phyloP scores from a whole-genome alignment of 1,284 basidiomycete genomes.

The Tremellales sp. region DNA sequence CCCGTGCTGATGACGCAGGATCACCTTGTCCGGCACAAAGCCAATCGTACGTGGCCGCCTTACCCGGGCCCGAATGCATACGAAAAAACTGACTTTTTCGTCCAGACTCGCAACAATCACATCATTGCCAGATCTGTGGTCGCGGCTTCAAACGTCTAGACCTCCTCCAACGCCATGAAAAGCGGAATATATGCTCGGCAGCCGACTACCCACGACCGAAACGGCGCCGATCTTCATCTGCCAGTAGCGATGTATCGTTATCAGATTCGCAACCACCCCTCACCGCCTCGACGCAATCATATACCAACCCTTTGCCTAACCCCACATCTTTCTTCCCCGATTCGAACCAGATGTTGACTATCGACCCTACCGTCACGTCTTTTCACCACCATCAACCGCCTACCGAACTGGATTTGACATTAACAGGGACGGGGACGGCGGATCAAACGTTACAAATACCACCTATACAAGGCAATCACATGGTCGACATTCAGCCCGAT shows the following conservation, averaged over 20 bases:
- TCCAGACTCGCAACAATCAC: constrained; percentile 27
- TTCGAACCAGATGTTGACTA: not conserved
- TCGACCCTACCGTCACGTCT: not conserved
- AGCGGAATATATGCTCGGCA: constrained; percentile 34
- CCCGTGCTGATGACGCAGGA: constrained; percentile 19
- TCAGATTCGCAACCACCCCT: not conserved
- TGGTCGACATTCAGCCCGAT: too few relatives aligned
- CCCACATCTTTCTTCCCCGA: not conserved
- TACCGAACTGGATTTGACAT: too few relatives aligned
- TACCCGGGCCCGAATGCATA: not conserved
- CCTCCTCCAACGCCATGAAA: constrained; percentile 37
- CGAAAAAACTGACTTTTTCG: not conserved
- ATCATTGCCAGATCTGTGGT: constrained; percentile 27
- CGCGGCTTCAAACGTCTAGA: constrained; percentile 38
- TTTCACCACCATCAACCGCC: too few relatives aligned
- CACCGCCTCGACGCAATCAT: not conserved
- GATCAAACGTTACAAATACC: too few relatives aligned
- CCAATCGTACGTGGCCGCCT: constrained; percentile 32
- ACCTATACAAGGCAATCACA: too few relatives aligned
- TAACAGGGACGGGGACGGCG: too few relatives aligned
- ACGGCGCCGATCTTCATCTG: not conserved
- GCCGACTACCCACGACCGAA: not conserved
- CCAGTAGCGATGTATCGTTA: not conserved
- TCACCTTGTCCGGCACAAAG: constrained; percentile 37
- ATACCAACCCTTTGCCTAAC: not conserved